A percentile compares a stretch with the other conserved stretches of the same genome.
Conservation (phyloP, 371 early-diverging fungal genomes). For the Mortierella sp. region DNA sequence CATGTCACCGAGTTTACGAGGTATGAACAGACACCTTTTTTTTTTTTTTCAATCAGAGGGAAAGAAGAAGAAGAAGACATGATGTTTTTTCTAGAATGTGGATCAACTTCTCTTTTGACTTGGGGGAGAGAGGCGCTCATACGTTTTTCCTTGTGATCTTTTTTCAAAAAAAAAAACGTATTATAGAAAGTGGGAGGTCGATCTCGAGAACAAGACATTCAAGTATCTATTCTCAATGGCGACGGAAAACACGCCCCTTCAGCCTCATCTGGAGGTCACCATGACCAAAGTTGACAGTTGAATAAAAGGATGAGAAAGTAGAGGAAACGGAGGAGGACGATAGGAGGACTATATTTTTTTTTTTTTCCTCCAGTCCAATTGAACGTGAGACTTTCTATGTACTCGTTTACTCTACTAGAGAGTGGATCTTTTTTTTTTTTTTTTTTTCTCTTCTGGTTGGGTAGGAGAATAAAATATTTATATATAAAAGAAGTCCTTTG, state of each 20-base stretch:
- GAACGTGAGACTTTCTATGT: background rate
- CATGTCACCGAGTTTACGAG: constrained; percentile 47
- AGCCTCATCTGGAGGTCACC: constrained; percentile 32
- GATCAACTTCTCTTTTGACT: too few species aligned
- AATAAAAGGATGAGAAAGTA: too few species aligned
- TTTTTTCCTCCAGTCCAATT: background rate
- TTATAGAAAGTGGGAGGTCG: constrained; percentile 30
- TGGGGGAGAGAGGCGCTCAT: too few species aligned
- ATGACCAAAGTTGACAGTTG: constrained; percentile 18
- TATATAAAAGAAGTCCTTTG: background rate
- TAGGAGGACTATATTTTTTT: too few species aligned
- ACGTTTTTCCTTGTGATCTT: too few species aligned
- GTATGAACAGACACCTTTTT: constrained; percentile 1
- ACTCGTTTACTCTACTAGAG: background rate
- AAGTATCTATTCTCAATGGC: constrained; percentile 42
- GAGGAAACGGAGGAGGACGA: too few species aligned
- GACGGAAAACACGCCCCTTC: constrained; percentile 34
- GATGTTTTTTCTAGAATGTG: too few species aligned
- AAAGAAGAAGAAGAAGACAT: too few species aligned
- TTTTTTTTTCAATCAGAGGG: too few species aligned
- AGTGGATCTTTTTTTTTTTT: background rate
- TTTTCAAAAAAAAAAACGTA: too few species aligned
- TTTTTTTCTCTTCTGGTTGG: background rate
- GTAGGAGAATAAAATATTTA: background rate
- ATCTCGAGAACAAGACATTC: constrained; percentile 30